These are phyloP conservation scores for Podospora pseudoanserina DNA, from an alignment of 495 filamentous ascomycete genomes.

Conservation along the genomic window DNA sequence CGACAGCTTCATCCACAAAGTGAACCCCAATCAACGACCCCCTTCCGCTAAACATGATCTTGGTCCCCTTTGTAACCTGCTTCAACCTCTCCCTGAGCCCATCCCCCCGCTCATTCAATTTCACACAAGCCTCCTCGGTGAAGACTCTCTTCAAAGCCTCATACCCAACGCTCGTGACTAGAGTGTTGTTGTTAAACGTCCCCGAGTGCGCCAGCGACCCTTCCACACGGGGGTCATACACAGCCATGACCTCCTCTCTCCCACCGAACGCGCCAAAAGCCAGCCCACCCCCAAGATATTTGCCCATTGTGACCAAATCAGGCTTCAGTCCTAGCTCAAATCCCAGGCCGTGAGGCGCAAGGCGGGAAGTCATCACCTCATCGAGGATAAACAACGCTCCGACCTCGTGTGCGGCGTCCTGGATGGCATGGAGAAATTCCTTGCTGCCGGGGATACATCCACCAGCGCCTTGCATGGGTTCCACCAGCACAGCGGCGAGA, in stretches of 20 bases:
- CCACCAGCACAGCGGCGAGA: slow-evolving; percentile 56
- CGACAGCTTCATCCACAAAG: slow-evolving; percentile 27
- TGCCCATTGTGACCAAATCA: slow-evolving; percentile 60
- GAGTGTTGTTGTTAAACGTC: slow-evolving; percentile 66
- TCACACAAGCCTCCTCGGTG: slow-evolving; percentile 36
- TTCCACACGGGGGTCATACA: slow-evolving; percentile 49
- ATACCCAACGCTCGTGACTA: slow-evolving; percentile 55
- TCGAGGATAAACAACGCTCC: slow-evolving; percentile 58
- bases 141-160: slow-evolving; percentile 43
- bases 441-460: slow-evolving; percentile 45
- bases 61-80: slow-evolving; percentile 33
- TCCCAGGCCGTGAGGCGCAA: slow-evolving; percentile 48
- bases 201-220: slow-evolving; percentile 51
- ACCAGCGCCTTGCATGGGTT: slow-evolving; percentile 56
- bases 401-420: slow-evolving; percentile 30
- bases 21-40: slow-evolving; percentile 47
- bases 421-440: slow-evolving; percentile 43
- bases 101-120: slow-evolving; percentile 41
- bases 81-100: slow-evolving; percentile 31
- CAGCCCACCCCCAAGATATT: slow-evolving; percentile 61
- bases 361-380: slow-evolving; percentile 62
- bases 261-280: slow-evolving; percentile 64
- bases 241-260: slow-evolving; percentile 47
- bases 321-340: slow-evolving; percentile 42
- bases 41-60: slow-evolving; percentile 38